Evolutionary conservation across 2,329 filamentous ascomycete genomes (phyloP), one percentile per base, ranked within the genome.

Genomic region (Penicillium sp.): DNA sequence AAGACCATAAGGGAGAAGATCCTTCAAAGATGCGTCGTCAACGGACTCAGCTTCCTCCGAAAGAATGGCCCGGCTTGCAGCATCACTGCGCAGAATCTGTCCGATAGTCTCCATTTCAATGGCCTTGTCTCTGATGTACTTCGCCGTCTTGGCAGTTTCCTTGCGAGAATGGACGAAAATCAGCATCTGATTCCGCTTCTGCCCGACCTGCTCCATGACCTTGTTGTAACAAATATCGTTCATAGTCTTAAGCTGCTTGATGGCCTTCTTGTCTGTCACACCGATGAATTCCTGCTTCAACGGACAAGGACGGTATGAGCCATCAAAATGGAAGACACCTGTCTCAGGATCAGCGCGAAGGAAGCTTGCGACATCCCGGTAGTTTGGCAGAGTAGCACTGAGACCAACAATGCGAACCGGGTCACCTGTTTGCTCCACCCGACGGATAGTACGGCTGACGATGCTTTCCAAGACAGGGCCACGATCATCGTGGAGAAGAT

Each of bases 171-270:
- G 94, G 5, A 98, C 93, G 64, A 98, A 98, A 50, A 98, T 95
- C 35, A 98, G 82, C 90, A 98, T 96, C 69, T 98, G 93, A 61
- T 98, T 95, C 54, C 88, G 83, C 63, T 94, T 86, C 50, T 86
- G 84, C 5, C 93, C 93, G 28, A 96, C 91, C 65, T 97, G 91
- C 69, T 98, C 93, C 46, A 98, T 81, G 27, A 96, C 90, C 70
- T 98, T 98, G 55, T 85, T 94, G 69, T 98, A 98, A 49, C 90
- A 96, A 46, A 98, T 90, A 60, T 98, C 93, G 64, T 98, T 98
- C 93, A 98, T 98, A 1, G 88, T 94, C 77, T 97, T 96, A 46
- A 98, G 76, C 68, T 98, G 93, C 72, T 97, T 98, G 73, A 98
- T 98, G 5, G 93, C 88, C 68, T 97, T 97, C 73, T 93, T 94